phyloP scores from a whole-genome alignment of 148 eudicot species.

The Rhododendron kiyosumense region DNA sequence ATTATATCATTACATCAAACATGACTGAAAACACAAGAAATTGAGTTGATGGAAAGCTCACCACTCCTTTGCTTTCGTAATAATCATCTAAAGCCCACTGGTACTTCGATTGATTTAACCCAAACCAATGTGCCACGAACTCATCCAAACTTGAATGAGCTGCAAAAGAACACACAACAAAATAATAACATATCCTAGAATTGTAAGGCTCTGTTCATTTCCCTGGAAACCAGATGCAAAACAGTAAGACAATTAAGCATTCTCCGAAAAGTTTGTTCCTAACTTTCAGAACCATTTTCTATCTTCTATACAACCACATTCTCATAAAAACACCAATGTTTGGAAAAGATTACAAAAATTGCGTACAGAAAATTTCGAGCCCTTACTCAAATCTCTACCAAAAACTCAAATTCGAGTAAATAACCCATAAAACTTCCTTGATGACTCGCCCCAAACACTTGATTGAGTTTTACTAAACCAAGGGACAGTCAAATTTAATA shows the following conservation, averaged over 20 bases:
- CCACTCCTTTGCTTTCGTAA: conserved; percentile 67
- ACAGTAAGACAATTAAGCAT: neutral
- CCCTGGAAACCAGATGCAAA: neutral
- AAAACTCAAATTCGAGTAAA: neutral
- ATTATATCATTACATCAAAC: neutral
- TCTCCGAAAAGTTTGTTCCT: neutral
- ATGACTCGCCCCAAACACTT: neutral
- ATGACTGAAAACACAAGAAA: neutral
- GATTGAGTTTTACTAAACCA: neutral
- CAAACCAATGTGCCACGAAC: conserved; percentile 87
- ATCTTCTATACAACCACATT: neutral
- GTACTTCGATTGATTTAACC: conserved; percentile 88
- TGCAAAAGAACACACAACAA: conserved; percentile 11
- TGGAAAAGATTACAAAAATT: neutral
- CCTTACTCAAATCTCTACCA: neutral
- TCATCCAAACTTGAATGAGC: conserved; percentile 93
- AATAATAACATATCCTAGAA: neutral
- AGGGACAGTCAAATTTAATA: neutral
- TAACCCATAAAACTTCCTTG: neutral
- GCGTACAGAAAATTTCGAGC: neutral
- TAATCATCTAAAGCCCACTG: conserved; percentile 99
- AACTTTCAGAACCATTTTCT: neutral
- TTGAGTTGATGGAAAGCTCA: conserved; percentile 18
- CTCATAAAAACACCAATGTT: neutral
- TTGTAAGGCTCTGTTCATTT: neutral